Conservation (phyloP, 2,329 filamentous ascomycete genomes). For the Cordyceps javanica region DNA sequence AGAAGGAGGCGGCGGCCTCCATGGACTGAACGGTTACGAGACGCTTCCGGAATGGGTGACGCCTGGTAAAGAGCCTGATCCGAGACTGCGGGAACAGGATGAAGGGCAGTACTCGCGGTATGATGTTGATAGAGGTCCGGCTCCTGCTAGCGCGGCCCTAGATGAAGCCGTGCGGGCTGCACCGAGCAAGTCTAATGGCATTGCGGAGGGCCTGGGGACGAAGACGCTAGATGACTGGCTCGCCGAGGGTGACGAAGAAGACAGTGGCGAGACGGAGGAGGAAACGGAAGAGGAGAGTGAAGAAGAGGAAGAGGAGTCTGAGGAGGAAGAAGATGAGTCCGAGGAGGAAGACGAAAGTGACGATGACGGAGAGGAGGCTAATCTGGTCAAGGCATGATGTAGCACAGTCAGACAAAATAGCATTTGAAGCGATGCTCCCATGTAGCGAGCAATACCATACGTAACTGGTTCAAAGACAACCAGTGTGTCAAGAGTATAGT, state of each 20-base stretch:
- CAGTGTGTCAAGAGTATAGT: background rate
- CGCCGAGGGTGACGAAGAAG: conserved; percentile 61
- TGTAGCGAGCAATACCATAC: background rate
- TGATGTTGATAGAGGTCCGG: conserved; percentile 24
- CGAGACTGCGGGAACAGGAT: conserved; percentile 58
- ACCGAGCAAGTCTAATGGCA: conserved; percentile 43
- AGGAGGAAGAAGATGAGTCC: conserved; percentile 36
- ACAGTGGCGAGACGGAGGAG: conserved; percentile 43
- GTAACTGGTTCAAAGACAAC: no score
- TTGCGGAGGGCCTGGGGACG: conserved; percentile 47
- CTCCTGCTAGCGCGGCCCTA: conserved; percentile 58
- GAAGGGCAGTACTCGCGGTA: conserved; percentile 24
- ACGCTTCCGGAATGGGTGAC: conserved; percentile 78
- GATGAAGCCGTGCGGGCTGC: conserved; percentile 46
- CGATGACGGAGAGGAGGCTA: conserved; percentile 39
- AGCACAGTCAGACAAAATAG: background rate
- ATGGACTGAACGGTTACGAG: conserved; percentile 73
- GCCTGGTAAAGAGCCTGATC: conserved; percentile 72
- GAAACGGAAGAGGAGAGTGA: conserved; percentile 47
- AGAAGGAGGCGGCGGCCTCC: conserved; percentile 65
- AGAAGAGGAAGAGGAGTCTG: conserved; percentile 44
- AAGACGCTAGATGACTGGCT: conserved; percentile 94
- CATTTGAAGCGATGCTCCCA: background rate
- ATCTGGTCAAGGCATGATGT: conserved; percentile 34
- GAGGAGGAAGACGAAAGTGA: conserved; percentile 44